phyloP scores from a whole-genome alignment of 176 grass and related monocot genomes.

The Ensete glaucum region DNA sequence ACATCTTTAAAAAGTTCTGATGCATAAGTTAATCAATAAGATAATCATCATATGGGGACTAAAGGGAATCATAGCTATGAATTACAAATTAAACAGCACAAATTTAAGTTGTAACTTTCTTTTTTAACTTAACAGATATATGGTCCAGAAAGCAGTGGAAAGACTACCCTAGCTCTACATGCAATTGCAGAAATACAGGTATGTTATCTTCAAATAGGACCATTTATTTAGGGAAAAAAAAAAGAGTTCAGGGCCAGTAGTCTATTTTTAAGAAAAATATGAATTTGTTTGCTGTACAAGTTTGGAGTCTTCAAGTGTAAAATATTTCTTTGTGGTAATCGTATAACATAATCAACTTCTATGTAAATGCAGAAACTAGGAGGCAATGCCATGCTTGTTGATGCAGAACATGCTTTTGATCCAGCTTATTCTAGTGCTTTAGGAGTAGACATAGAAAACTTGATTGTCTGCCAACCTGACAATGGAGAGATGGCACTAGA shows the following conservation, averaged over 20 bases:
- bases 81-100: too few species aligned
- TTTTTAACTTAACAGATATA: conserved; percentile 45
- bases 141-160: conserved; percentile 96
- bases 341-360: background rate
- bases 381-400: conserved; percentile 97
- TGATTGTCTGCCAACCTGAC: conserved; percentile 97
- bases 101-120: background rate
- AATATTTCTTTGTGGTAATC: background rate
- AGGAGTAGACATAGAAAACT: conserved; percentile 95
- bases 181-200: conserved; percentile 98
- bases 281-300: background rate
- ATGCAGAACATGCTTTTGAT: conserved; percentile 98
- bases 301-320: background rate
- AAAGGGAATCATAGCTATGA: too few species aligned
- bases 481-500: conserved; percentile 98
- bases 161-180: conserved; percentile 93
- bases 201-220: conserved; percentile 4
- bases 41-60: background rate
- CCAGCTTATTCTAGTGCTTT: conserved; percentile 90
- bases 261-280: too few species aligned
- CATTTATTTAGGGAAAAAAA: background rate
- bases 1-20: background rate
- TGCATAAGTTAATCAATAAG: background rate
- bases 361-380: conserved; percentile 66
- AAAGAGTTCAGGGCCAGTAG: background rate